A percentile compares a stretch with the other conserved stretches of the same genome.
Evolutionary conservation across 345 rosid species (phyloP).

Genomic region (Linum tenue): DNA sequence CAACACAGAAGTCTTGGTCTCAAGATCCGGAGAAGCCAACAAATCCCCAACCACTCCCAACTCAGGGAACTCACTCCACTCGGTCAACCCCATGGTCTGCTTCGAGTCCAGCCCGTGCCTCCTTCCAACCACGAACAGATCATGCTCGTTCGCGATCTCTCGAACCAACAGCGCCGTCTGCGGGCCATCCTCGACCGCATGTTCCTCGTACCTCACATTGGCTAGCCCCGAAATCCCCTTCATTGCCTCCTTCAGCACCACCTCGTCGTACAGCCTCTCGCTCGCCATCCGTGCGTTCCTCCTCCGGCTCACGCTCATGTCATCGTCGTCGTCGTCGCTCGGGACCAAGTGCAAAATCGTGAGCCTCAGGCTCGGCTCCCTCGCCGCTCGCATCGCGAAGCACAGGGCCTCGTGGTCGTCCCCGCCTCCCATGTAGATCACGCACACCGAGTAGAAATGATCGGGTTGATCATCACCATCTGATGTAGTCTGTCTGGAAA

Average conservation of each 20-base stretch:
- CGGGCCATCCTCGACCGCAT: constrained; percentile 21
- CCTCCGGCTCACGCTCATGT: too few species aligned
- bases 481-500: not conserved
- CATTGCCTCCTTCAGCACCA: constrained; percentile 24
- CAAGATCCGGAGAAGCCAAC: constrained; percentile 20
- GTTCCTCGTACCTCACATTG: constrained; percentile 20
- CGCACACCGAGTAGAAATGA: not conserved
- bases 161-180: constrained; percentile 15
- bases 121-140: constrained; percentile 29
- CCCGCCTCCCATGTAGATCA: constrained; percentile 51
- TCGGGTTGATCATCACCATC: not conserved
- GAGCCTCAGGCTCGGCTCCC: constrained; percentile 19
- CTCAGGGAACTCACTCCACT: constrained; percentile 24
- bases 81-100: not conserved
- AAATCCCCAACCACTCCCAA: constrained; percentile 23
- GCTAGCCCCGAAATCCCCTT: not conserved
- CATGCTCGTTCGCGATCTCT: constrained; percentile 22
- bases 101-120: constrained; percentile 7
- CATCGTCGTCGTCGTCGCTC: not conserved
- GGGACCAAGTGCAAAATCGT: constrained; percentile 24
- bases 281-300: too few species aligned
- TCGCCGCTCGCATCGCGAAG: constrained; percentile 39
- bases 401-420: constrained; percentile 57
- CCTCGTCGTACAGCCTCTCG: too few species aligned
- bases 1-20: constrained; percentile 16